Conservation (phyloP, 257 asterid species). For the Solanum rostratum region DNA sequence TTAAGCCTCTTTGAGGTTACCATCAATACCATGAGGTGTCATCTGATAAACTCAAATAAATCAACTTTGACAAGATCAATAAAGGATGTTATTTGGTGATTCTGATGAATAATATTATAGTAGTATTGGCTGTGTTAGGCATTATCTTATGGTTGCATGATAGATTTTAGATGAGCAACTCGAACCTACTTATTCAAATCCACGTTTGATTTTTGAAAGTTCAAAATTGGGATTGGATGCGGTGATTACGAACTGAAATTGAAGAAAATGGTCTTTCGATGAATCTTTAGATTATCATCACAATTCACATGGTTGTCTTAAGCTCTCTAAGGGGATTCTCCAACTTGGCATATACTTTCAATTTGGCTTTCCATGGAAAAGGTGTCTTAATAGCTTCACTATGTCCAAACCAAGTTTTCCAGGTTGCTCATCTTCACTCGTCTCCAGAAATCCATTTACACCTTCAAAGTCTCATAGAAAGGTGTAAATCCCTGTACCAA, state of each 20-base stretch:
- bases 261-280: not conserved
- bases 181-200: no score
- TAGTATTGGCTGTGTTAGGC: not conserved
- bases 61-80: not conserved
- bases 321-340: not conserved
- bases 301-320: not conserved
- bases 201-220: no score
- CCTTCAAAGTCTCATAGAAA: not conserved
- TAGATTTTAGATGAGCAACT: not conserved
- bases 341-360: not conserved
- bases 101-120: not conserved
- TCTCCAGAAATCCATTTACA: not conserved
- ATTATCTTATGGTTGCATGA: not conserved
- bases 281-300: not conserved
- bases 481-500: slow-evolving; percentile 11
- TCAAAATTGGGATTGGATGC: not conserved
- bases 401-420: not conserved
- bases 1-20: not conserved
- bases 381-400: not conserved
- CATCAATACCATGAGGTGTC: not conserved
- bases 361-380: not conserved
- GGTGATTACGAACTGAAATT: no score
- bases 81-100: not conserved
- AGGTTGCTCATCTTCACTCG: not conserved
- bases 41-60: not conserved